Percentiles rank a stretch among this genome's conserved stretches.
Evolutionary conservation across 1,139 yeast species (phyloP).

Genomic region (Pichia sp.): DNA sequence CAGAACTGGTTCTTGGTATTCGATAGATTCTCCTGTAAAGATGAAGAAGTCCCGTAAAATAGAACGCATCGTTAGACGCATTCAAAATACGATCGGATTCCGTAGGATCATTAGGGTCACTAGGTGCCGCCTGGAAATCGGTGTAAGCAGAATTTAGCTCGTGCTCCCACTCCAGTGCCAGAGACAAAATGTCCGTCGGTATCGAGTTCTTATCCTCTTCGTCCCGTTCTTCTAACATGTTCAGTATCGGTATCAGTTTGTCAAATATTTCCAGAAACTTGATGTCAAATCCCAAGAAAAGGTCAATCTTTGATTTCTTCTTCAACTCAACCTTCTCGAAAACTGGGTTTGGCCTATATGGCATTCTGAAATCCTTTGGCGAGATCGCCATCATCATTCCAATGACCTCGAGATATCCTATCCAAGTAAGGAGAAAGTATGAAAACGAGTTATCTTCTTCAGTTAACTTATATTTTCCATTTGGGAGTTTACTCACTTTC

Average conservation of each 20-base stretch:
- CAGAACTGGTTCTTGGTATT: slow-evolving; percentile 8
- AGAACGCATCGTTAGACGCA: slow-evolving; percentile 12
- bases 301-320: slow-evolving; percentile 13
- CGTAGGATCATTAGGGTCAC: slow-evolving; percentile 8
- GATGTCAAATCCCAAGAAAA: slow-evolving; percentile 17
- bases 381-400: slow-evolving; percentile 17
- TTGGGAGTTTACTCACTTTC: slow-evolving; percentile 1
- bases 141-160: slow-evolving; percentile 9
- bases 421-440: slow-evolving; percentile 15
- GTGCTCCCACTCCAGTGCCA: slow-evolving; percentile 16
- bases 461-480: slow-evolving; percentile 8
- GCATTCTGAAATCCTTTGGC: slow-evolving; percentile 12
- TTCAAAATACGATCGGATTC: slow-evolving; percentile 7
- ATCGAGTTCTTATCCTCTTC: not conserved
- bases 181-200: slow-evolving; percentile 8
- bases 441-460: slow-evolving; percentile 10
- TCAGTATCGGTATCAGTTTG: slow-evolving; percentile 11
- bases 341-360: slow-evolving; percentile 9
- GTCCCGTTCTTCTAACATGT: slow-evolving; percentile 7
- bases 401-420: slow-evolving; percentile 17
- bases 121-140: slow-evolving; percentile 6
- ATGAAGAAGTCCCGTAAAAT: slow-evolving; percentile 12
- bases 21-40: slow-evolving; percentile 14
- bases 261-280: slow-evolving; percentile 14
- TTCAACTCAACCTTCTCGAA: slow-evolving; percentile 7